phyloP scores from a whole-genome alignment of 2,329 filamentous ascomycete genomes.

The Sphaerostilbella broomeana region DNA sequence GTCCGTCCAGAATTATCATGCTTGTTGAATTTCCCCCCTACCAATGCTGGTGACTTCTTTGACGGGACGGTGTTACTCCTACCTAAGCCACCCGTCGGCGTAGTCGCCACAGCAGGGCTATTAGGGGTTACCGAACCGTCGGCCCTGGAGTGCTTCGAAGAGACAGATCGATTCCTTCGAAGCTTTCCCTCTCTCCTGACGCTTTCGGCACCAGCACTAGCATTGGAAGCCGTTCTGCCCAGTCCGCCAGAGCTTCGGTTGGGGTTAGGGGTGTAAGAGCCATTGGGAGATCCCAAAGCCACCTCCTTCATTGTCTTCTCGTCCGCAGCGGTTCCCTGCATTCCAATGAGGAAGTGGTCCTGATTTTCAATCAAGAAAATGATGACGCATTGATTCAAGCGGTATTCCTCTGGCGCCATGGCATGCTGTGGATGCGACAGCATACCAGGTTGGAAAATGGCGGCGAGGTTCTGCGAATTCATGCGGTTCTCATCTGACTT shows the following conservation, averaged over 20 bases:
- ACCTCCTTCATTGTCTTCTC: slow-evolving; percentile 62
- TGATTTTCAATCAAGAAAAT: slow-evolving; percentile 99
- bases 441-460: slow-evolving; percentile 96
- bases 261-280: slow-evolving; percentile 40
- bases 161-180: slow-evolving; percentile 83
- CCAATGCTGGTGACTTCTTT: slow-evolving; percentile 71
- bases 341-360: slow-evolving; percentile 95
- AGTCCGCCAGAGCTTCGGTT: slow-evolving; percentile 46
- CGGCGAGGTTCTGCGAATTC: slow-evolving; percentile 88
- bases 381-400: slow-evolving; percentile 90
- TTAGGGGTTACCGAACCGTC: slow-evolving; percentile 67
- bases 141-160: slow-evolving; percentile 75
- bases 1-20: slow-evolving; percentile 21
- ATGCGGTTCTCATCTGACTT: slow-evolving; percentile 97
- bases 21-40: slow-evolving; percentile 58
- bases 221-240: slow-evolving; percentile 69
- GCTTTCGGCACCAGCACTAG: slow-evolving; percentile 83
- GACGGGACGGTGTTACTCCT: slow-evolving; percentile 90
- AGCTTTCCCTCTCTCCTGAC: slow-evolving; percentile 73
- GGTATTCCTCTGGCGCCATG: slow-evolving; percentile 92
- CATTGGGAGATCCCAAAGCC: slow-evolving; percentile 58
- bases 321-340: slow-evolving; percentile 98
- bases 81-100: slow-evolving; percentile 49
- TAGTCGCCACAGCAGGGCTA: slow-evolving; percentile 49
- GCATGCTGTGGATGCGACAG: slow-evolving; percentile 90